Conservation (phyloP, 352 stramenopile genomes). For the Pythium aphanidermatum region DNA sequence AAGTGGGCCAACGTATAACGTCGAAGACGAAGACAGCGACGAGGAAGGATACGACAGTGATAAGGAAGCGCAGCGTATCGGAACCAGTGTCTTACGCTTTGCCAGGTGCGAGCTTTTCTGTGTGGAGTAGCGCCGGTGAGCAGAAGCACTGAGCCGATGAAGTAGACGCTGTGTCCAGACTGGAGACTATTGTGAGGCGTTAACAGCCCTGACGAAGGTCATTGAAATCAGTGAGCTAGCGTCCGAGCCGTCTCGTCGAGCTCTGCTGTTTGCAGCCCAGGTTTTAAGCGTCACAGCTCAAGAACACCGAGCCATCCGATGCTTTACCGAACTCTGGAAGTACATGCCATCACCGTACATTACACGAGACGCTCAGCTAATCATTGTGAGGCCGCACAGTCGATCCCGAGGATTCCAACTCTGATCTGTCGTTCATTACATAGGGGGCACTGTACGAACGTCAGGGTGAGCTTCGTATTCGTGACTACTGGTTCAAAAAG, state of each 20-base stretch:
- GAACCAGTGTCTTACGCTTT: conserved; percentile 20
- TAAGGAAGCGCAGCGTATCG: conserved; percentile 18
- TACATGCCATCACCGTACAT: conserved; percentile 44
- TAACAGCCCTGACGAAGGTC: conserved; percentile 34
- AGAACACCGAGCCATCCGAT: conserved; percentile 26
- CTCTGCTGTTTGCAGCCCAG: conserved; percentile 34
- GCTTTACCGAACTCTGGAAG: conserved; percentile 35
- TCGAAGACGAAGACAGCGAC: conserved; percentile 1
- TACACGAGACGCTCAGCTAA: conserved; percentile 25
- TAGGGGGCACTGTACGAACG: conserved; percentile 37
- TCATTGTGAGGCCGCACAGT: conserved; percentile 30
- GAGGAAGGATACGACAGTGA: conserved; percentile 10
- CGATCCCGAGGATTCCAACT: no score
- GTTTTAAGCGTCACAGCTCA: conserved; percentile 27
- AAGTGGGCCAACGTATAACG: neutral
- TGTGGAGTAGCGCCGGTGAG: neutral
- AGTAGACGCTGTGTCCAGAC: conserved; percentile 33
- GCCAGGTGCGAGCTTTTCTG: conserved; percentile 15
- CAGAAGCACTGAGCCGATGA: neutral
- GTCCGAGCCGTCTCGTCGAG: conserved; percentile 22
- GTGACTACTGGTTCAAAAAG: conserved; percentile 38
- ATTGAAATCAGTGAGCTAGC: conserved; percentile 30
- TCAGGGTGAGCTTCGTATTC: conserved; percentile 6
- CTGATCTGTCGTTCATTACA: neutral
- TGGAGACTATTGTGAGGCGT: conserved; percentile 36